Evolutionary conservation across 2,329 filamentous ascomycete genomes (phyloP).

Genomic region (Blumeria hordei): DNA sequence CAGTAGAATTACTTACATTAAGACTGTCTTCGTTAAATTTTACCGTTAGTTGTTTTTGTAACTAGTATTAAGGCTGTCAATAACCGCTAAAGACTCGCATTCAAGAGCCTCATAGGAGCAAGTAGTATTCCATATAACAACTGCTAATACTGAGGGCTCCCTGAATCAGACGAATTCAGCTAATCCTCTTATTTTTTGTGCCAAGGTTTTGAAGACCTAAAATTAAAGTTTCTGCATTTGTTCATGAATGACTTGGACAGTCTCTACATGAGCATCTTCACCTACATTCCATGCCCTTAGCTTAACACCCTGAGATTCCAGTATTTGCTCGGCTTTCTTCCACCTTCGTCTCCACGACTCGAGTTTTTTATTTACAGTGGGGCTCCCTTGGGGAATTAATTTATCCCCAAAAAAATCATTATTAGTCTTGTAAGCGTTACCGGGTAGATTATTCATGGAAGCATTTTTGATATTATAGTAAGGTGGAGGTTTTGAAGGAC

Average conservation of each 20-base stretch:
- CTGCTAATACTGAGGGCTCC: too few species aligned
- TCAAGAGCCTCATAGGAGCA: too few species aligned
- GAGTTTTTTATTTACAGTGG: constrained; percentile 36
- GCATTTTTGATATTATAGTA: constrained; percentile 4
- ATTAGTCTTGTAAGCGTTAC: constrained; percentile 8
- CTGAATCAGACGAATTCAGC: too few species aligned
- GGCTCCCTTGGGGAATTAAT: constrained; percentile 5
- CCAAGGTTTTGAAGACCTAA: too few species aligned
- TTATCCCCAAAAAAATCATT: constrained; percentile 13
- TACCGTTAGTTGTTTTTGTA: too few species aligned
- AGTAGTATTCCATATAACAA: too few species aligned
- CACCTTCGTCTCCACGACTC: constrained; percentile 48
- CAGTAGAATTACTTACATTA: too few species aligned
- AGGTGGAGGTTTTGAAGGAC: constrained; percentile 8
- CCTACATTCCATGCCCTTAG: constrained; percentile 53
- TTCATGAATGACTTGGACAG: constrained; percentile 30
- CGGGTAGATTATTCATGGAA: constrained; percentile 3
- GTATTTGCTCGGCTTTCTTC: constrained; percentile 33
- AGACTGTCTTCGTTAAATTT: too few species aligned
- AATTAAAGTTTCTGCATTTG: too few species aligned
- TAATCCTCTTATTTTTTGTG: too few species aligned
- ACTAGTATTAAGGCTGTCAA: too few species aligned
- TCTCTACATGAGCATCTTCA: constrained; percentile 41
- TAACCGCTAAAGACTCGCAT: too few species aligned
- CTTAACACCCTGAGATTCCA: constrained; percentile 40